phyloP scores from a whole-genome alignment of 1,284 basidiomycete species.

The Nidula niveotomentosa region DNA sequence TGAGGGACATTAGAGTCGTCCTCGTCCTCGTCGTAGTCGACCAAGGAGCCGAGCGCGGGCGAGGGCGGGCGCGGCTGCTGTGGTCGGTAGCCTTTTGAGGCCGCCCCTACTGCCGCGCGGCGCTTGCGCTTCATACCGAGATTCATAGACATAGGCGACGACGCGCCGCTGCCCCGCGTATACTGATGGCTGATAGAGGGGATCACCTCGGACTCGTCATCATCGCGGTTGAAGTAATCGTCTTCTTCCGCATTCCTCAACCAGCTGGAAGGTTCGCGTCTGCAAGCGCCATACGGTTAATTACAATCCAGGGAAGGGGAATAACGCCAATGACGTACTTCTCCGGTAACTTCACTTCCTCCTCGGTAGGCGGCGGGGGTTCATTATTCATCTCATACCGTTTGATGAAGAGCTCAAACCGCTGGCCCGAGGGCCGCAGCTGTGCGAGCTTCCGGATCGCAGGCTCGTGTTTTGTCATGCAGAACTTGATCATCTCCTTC shows the following conservation, averaged over 20 bases:
- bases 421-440: constrained; percentile 58
- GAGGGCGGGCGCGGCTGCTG: constrained; percentile 31
- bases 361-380: constrained; percentile 45
- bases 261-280: background rate
- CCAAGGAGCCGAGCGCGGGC: constrained; percentile 55
- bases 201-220: constrained; percentile 63
- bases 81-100: constrained; percentile 40
- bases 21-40: constrained; percentile 73
- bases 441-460: constrained; percentile 67
- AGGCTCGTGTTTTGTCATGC: constrained; percentile 78
- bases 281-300: background rate
- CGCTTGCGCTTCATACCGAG: constrained; percentile 60
- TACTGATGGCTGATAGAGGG: constrained; percentile 38
- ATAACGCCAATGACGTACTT: constrained; percentile 36
- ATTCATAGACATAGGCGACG: constrained; percentile 29
- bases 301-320: constrained; percentile 5
- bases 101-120: constrained; percentile 33
- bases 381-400: constrained; percentile 94
- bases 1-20: constrained; percentile 9
- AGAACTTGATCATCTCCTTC: constrained; percentile 81
- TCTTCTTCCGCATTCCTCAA: constrained; percentile 75
- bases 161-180: constrained; percentile 24
- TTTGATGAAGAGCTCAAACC: constrained; percentile 73
- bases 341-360: constrained; percentile 44
- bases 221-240: constrained; percentile 87